These are phyloP conservation scores for Hsuehochloa calcarea DNA, from an alignment of 176 grass and related monocot genomes.

Conservation along the genomic window DNA sequence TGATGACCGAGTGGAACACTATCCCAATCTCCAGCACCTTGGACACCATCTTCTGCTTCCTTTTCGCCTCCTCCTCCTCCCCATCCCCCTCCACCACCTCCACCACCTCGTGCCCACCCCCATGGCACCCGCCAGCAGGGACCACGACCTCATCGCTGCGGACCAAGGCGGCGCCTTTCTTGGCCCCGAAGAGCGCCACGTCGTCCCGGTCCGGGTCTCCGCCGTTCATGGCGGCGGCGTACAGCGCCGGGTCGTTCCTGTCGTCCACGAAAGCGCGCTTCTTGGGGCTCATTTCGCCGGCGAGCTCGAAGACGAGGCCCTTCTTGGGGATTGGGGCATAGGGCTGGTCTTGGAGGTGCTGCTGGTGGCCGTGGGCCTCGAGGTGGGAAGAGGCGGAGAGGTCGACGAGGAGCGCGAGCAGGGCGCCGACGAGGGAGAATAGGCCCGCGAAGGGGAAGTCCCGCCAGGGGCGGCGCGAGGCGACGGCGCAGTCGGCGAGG, in stretches of 20 bases:
- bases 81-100: conserved; percentile 35
- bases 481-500: conserved; percentile 72
- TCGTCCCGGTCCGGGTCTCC: conserved; percentile 39
- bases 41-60: conserved; percentile 98
- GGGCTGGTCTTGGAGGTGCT: conserved; percentile 6
- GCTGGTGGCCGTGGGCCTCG: conserved; percentile 35
- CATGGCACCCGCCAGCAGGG: conserved; percentile 42
- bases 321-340: conserved; percentile 58
- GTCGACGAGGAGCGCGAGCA: conserved; percentile 92
- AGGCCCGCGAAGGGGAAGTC: conserved; percentile 96
- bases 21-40: conserved; percentile 96
- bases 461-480: conserved; percentile 51
- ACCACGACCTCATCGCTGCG: conserved; percentile 34
- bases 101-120: conserved; percentile 35
- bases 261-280: conserved; percentile 27
- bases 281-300: conserved; percentile 57
- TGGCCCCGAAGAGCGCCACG: conserved; percentile 45
- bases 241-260: background rate
- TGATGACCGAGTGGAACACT: conserved; percentile 94
- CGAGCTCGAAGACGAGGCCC: conserved; percentile 29
- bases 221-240: background rate
- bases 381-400: conserved; percentile 75
- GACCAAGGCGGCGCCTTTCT: conserved; percentile 22
- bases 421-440: conserved; percentile 75
- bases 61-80: conserved; percentile 65